Evolutionary conservation across 1,284 basidiomycete species (phyloP).

Genomic region (Phaffia rhodozyma): DNA sequence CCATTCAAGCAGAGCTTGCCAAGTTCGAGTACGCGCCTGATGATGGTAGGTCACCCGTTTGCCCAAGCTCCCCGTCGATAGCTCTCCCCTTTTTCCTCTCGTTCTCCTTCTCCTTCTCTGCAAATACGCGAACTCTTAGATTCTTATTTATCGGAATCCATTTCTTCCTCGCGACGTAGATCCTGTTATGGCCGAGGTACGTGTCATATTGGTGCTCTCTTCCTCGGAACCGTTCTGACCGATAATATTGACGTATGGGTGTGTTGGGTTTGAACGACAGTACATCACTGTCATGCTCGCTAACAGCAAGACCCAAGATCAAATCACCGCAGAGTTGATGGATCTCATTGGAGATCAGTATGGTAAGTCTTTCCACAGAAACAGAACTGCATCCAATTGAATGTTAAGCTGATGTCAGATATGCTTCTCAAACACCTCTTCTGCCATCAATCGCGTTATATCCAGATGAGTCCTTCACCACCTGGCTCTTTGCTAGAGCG

Average conservation of each 20-base stretch:
- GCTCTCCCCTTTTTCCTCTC: not conserved
- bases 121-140: not conserved
- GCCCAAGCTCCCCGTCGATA: not conserved
- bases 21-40: conserved; percentile 13
- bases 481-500: conserved; percentile 14
- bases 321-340: conserved; percentile 16
- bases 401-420: no score
- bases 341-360: conserved; percentile 16
- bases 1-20: conserved; percentile 14
- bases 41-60: conserved; percentile 3
- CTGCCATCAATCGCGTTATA: not conserved
- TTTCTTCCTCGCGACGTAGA: not conserved
- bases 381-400: not conserved
- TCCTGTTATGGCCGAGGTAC: conserved; percentile 17
- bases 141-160: not conserved
- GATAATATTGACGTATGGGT: not conserved
- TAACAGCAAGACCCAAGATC: conserved; percentile 10
- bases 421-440: no score
- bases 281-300: conserved; percentile 20
- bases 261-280: not conserved
- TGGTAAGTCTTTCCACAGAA: not conserved
- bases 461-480: conserved; percentile 14
- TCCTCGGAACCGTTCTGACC: not conserved
- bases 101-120: not conserved
- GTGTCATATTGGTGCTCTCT: not conserved